Base-by-base conservation (phyloP, 148 eudicot species). In the Fagopyrum tataricum region DNA sequence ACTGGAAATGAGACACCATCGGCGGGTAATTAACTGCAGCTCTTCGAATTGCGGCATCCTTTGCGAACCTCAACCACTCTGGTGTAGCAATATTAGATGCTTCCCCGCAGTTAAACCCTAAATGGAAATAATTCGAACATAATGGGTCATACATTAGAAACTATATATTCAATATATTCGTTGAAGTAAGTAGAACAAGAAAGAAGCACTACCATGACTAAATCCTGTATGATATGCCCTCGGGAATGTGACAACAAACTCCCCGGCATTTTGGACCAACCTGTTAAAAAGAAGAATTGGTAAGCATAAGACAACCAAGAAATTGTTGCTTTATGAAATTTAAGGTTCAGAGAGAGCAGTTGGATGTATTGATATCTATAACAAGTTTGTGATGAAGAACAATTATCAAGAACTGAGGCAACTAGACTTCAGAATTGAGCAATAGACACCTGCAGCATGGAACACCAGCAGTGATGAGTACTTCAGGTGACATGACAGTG, bases 81-180 rank as follows among this genome's bases (percentile, higher is more conserved):
- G 99, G 99, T 67, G 99, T 95, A 64, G 99, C 99, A 82, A 95
- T 95, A 77, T 95, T 95, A 80, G 99, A 86, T 61, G 99, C 99
- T 82, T 95, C 99, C 68, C 96, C 99, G 79, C 79, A 76, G 53
- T 95, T 95, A 75, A 83, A 91, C 58, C 99, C 99, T 95, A 79
- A 72, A 77, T 26, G 23, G 59, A 20, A 76, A 76, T 76, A 17
- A 58, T 40, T 52, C 26, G 41, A 13, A 6, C 69, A 64, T 39
- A 64, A 39, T 6, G 5, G 18, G 20, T 64, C 37, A 39, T 39
- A 37, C 39, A 37, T 17, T 26, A 24, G 11, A 13, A 61, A 61
- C 42, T 23, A 58, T 31, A 66, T 4, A 10, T 18, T 42, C 21
- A 56, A 41, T 37, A 74, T 52, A 64, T 37, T 10, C 24, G 15